These are phyloP conservation scores for Pseudogymnoascus sp. DNA, from an alignment of 2,329 filamentous ascomycete genomes.

Conservation along the genomic window DNA sequence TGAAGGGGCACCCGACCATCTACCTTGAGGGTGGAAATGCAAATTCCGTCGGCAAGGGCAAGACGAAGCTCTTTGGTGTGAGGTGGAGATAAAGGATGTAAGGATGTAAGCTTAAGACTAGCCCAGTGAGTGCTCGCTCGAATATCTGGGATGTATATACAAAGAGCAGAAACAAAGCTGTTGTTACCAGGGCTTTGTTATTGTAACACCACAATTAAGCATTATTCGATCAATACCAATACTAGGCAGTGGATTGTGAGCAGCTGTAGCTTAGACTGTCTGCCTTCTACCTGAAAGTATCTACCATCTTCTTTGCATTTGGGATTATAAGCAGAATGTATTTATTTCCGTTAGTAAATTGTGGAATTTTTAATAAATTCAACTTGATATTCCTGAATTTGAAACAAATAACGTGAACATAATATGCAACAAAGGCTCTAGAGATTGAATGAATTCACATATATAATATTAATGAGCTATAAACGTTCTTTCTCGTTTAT, in stretches of 20 bases:
- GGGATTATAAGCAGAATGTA: background rate
- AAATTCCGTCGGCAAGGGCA: constrained; percentile 22
- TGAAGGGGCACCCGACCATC: constrained; percentile 59
- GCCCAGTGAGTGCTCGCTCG: constrained; percentile 2
- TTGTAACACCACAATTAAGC: constrained; percentile 4
- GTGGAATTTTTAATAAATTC: background rate
- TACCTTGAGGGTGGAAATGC: constrained; percentile 51
- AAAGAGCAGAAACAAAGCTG: constrained; percentile 5
- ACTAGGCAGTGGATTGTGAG: background rate
- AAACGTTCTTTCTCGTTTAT: background rate
- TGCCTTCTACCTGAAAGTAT: background rate
- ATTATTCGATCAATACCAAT: background rate
- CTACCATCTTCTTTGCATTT: background rate
- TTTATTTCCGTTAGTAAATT: background rate
- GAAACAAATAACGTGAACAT: background rate
- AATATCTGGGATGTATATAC: constrained; percentile 2
- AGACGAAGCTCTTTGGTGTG: constrained; percentile 27
- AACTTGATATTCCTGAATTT: background rate
- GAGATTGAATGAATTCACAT: background rate
- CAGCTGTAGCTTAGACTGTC: background rate
- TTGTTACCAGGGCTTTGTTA: background rate
- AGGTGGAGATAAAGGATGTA: constrained; percentile 11
- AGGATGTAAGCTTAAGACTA: background rate
- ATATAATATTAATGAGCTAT: background rate
- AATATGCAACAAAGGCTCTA: background rate